phyloP scores from a whole-genome alignment of 768 basidiomycete species.

The Lactifluus piperatus region DNA sequence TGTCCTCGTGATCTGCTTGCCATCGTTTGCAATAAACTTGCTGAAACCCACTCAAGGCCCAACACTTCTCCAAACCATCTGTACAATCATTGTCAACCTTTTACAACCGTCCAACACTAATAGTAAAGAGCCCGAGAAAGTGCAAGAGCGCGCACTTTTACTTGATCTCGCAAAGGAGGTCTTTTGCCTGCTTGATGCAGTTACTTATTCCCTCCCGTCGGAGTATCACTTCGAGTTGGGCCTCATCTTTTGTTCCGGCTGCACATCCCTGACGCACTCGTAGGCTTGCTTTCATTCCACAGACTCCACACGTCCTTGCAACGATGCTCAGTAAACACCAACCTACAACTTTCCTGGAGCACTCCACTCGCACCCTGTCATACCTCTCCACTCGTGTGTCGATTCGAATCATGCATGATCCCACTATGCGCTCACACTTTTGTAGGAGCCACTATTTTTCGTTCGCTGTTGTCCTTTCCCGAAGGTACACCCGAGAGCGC shows the following conservation, averaged over 20 bases:
- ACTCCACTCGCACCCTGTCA: conserved; percentile 32
- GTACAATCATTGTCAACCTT: conserved; percentile 7
- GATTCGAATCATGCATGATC: conserved; percentile 47
- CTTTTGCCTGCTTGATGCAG: conserved; percentile 10
- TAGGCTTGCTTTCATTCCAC: conserved; percentile 33
- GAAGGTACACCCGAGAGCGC: conserved; percentile 10
- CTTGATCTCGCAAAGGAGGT: conserved; percentile 10
- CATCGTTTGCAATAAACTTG: conserved; percentile 6
- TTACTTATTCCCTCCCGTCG: conserved; percentile 10
- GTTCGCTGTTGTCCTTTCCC: conserved; percentile 20
- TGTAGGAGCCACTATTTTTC: conserved; percentile 2
- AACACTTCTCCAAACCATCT: conserved; percentile 10
- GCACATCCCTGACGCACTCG: conserved; percentile 17
- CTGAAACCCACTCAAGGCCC: conserved; percentile 4
- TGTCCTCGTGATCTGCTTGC: conserved; percentile 14
- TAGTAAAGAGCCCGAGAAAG: not conserved
- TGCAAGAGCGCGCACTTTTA: not conserved
- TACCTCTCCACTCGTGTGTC: conserved; percentile 32
- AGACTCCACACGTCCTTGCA: conserved; percentile 35
- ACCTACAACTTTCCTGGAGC: conserved; percentile 40
- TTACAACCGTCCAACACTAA: conserved; percentile 9
- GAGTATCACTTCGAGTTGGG: conserved; percentile 12
- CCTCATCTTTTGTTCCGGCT: not conserved
- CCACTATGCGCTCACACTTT: not conserved
- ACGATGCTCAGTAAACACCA: conserved; percentile 43